A percentile compares a stretch with the other conserved stretches of the same genome.
These are phyloP conservation scores for Amaranthus hypochondriacus DNA, from an alignment of 148 eudicot genomes.

Conservation along the genomic window DNA sequence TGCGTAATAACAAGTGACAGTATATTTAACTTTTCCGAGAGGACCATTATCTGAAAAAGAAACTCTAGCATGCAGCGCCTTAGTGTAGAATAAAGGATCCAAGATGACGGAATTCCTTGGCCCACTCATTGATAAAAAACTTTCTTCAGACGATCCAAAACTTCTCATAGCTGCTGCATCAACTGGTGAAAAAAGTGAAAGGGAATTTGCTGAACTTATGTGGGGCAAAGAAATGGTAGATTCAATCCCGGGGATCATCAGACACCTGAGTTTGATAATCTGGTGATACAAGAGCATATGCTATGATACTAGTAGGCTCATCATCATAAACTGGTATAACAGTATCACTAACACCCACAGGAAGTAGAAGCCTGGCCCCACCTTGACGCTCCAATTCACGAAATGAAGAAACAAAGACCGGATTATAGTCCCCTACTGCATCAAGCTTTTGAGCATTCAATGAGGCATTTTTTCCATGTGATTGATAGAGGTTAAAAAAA, in stretches of 20 bases:
- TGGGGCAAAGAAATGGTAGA: constrained; percentile 39
- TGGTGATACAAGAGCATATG: constrained; percentile 63
- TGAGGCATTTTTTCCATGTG: constrained; percentile 45
- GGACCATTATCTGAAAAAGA: constrained; percentile 70
- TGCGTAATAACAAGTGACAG: constrained; percentile 79
- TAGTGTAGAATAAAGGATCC: constrained; percentile 64
- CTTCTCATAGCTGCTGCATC: constrained; percentile 50
- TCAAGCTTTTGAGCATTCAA: constrained; percentile 60
- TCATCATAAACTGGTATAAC: constrained; percentile 82
- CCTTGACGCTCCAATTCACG: constrained; percentile 58
- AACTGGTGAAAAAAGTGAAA: constrained; percentile 38
- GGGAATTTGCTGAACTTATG: constrained; percentile 34
- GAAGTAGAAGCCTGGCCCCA: constrained; percentile 69
- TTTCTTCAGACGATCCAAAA: constrained; percentile 63
- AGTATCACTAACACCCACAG: constrained; percentile 59
- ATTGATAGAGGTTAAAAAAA: constrained; percentile 54
- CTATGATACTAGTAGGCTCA: constrained; percentile 80
- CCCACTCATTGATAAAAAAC: constrained; percentile 44
- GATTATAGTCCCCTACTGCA: constrained; percentile 53
- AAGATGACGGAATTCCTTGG: constrained; percentile 45
- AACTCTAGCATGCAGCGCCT: constrained; percentile 69
- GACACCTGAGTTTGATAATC: constrained; percentile 61
- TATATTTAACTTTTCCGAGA: constrained; percentile 73
- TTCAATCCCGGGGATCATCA: constrained; percentile 44
- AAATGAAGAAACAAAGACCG: constrained; percentile 63